Evolutionary conservation across 768 basidiomycete species (phyloP), one percentile per base, ranked within the genome.

Genomic region (Lentinula sp.): DNA sequence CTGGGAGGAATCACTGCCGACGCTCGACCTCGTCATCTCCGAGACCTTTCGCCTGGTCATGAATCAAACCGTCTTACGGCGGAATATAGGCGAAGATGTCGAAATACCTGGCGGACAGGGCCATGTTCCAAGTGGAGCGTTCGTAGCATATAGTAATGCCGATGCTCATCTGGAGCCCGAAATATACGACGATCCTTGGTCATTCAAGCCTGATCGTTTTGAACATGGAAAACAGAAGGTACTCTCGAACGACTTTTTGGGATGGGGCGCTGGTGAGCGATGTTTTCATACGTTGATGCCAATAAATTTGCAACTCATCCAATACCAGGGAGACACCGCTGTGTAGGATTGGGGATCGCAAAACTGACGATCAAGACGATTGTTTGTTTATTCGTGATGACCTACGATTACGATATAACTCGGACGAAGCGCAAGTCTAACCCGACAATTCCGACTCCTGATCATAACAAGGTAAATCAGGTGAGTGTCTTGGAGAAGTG

Each of bases 1-100:
- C 15, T 79, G 77, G 78, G 78, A 79, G 62, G 73, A 74, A 13
- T 69, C 75, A 52, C 71, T 76, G 66, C 77, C 77, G 3, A 64
- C 66, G 10, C n/a, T 77, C 35, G 77, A 79, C 13, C 61, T 71
- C 13, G 66, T 74, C 23, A 71, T 77, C 28, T 72, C 75, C 16
- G 77, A 79, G 62, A 79, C 77, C 1, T 64, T 79, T 5, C 72
- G 77, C 6, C 53, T 78, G 6, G 66, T 68, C 0, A 12, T 69
- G 16, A 68, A 66, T 4, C 68, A 64, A 1, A 71, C 76, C 1
- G 61, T 67, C 0, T 64, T 77, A 28, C 74, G 77, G 10, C 68
- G 78, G 2, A 78, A 78, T 60, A 39, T 76, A 15, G 60, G 61
- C 1, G 68, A 71, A 12, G 74, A 74, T 35, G 45, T 76, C 0